Evolutionary conservation across 495 filamentous ascomycete species (phyloP), one percentile per base, ranked within the genome.

Genomic region (Aspergillus sparsus): DNA sequence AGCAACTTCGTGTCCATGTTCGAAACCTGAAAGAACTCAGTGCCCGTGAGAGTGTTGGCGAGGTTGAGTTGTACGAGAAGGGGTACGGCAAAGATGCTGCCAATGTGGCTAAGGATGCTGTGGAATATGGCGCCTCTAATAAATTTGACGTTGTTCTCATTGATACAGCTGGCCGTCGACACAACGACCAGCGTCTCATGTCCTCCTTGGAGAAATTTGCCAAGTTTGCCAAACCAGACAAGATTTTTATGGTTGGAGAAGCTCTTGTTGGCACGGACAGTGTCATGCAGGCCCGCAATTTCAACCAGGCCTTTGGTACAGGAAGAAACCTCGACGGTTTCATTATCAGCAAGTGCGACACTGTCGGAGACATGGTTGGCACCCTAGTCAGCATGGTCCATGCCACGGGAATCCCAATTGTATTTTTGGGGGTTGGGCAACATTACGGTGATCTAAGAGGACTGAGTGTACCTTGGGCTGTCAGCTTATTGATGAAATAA

Each of bases 231-330:
- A 82, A 91, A 53, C 95, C 95, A 3, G 93, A 98, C 71, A 98
- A 98, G 81, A 97, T 98, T 60, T 83, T 98, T 66, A 98, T 98
- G 94, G 94, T 98, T 69, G 94, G 92, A 58, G 94, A 98, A 83
- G 94, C 94, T 18, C 82, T 98, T 7, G 95, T 98, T 3, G 94
- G 94, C 21, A 93, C 89, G 8, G 95, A 98, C 71, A 90, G 89
- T 16, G 95, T 98, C 41, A 89, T 90, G 59, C 94, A 98, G 78
- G 94, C 95, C 6, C 80, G 93, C 54, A 96, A 96, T 67, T 98
- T 98, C 79, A 97, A 97, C 68, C 83, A 86, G 27, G 89, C 89
- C 3, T 98, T 98, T 78, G 94, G 93, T 6, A 79, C 83, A 3
- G 89, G 85, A 33, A 82, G 92, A 62, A 84, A 85, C 51, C 71